Evolutionary conservation across 345 rosid species (phyloP), one percentile per base, ranked within the genome.

Genomic region (Pistacia vera): DNA sequence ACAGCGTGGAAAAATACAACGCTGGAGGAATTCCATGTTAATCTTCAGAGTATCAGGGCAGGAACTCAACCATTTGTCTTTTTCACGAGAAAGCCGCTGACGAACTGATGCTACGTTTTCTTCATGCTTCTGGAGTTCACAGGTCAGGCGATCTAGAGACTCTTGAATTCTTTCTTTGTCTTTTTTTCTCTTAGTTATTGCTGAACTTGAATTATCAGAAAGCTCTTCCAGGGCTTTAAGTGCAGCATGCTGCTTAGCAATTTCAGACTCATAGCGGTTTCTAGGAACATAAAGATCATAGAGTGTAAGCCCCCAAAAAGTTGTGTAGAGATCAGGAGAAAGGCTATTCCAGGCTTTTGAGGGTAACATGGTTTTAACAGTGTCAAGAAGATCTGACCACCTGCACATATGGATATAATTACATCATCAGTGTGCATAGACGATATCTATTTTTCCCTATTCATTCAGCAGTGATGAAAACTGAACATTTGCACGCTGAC

Each of bases 81-180:
- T 97, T 84, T 97, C 98, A 75, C 87, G 88, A 77, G 96, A 88
- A 82, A 97, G 98, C 20, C 98, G 90, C 76, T 88, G 83, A 59
- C 88, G 90, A 80, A 97, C 97, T 81, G 99, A 97, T 66, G 97
- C 88, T 81, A 97, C 99, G 86, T 90, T 86, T 77, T 92, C 93
- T 86, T 97, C 99, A 75, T 97, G 99, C 83, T 84, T 92, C 72
- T 83, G 86, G 72, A 92, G 93, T 80, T 97, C 99, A 83, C 87
- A 72, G 11, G 87, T 90, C 70, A 97, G 82, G 75, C 97, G 97
- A 86, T 97, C 99, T 61, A 97, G 88, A 74, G 98, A 92, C 80
- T 97, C 99, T 82, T 97, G 99, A 84, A 97, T 94, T 88, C 95
- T 90, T 86, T 97, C 99, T 85, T 97, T 97, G 80, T 97, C 99